These are phyloP conservation scores for Malus hybrid DNA, from an alignment of 331 rosid species.

Conservation along the genomic window DNA sequence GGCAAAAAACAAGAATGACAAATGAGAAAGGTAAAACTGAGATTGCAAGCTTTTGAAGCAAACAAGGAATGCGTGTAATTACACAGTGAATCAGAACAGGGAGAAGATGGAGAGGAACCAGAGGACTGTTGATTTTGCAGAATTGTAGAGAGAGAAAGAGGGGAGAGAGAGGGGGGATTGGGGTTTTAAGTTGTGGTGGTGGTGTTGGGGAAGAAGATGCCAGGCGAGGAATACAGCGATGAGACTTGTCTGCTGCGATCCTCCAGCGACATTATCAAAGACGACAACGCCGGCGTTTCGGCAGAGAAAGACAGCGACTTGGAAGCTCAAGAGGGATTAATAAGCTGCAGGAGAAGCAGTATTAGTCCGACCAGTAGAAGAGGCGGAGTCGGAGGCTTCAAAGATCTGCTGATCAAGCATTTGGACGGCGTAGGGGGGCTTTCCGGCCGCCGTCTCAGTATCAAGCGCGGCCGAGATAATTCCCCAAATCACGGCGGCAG, in stretches of 20 bases:
- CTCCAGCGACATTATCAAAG: not conserved
- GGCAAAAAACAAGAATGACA: not conserved
- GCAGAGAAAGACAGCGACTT: constrained; percentile 21
- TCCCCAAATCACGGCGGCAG: not conserved
- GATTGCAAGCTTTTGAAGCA: not conserved
- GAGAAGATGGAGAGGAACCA: not conserved
- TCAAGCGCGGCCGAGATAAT: constrained; percentile 35
- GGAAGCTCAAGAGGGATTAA: constrained; percentile 40
- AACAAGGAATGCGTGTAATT: not conserved
- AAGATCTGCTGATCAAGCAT: constrained; percentile 54
- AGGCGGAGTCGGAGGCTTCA: constrained; percentile 29
- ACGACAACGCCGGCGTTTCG: not conserved
- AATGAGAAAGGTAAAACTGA: not conserved
- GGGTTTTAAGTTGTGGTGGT: not conserved
- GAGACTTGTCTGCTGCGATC: constrained; percentile 49
- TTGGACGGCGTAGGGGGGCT: constrained; percentile 28
- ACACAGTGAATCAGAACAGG: not conserved
- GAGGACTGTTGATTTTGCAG: not conserved
- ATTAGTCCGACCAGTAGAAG: not conserved
- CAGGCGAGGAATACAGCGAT: constrained; percentile 37
- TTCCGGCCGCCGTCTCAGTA: constrained; percentile 57
- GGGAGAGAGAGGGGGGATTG: not conserved
- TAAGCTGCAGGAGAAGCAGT: not conserved
- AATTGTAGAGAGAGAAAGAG: not conserved
- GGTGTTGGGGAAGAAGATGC: constrained; percentile 1